A percentile compares a stretch with the other conserved stretches of the same genome.
Conservation (phyloP, 2,329 filamentous ascomycete species). For the Colletotrichum sp. region DNA sequence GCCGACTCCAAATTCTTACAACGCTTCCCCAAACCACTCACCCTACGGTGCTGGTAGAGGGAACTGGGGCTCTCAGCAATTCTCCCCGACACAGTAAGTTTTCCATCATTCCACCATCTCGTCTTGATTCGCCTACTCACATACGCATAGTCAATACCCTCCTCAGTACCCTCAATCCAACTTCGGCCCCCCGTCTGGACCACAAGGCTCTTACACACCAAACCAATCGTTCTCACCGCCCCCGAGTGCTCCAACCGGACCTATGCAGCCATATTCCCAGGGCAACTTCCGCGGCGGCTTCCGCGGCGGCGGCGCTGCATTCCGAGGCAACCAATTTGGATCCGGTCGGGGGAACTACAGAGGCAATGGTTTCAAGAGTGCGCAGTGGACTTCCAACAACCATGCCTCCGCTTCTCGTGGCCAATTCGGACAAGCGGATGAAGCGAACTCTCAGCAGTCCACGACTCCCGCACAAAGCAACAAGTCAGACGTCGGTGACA, state of each 20-base stretch:
- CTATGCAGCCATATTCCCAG: conserved; percentile 57
- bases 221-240: conserved; percentile 53
- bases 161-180: conserved; percentile 63
- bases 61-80: conserved; percentile 52
- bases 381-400: conserved; percentile 69
- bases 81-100: conserved; percentile 38
- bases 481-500: conserved; percentile 38
- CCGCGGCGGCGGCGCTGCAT: conserved; percentile 60
- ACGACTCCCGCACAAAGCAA: conserved; percentile 21
- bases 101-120: neutral
- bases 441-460: conserved; percentile 32
- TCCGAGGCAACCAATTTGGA: conserved; percentile 64
- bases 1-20: conserved; percentile 57
- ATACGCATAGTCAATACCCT: conserved; percentile 60
- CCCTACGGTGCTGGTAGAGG: conserved; percentile 62
- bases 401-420: conserved; percentile 47
- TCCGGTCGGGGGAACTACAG: conserved; percentile 57
- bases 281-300: conserved; percentile 49
- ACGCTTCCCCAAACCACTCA: conserved; percentile 64
- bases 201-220: conserved; percentile 60
- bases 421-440: conserved; percentile 30
- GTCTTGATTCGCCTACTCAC: neutral
- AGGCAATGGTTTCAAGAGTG: conserved; percentile 67
- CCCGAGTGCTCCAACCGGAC: conserved; percentile 63
- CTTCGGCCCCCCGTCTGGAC: conserved; percentile 56